Base-by-base conservation (phyloP, 2,329 filamentous ascomycete species). In the Pseudopyricularia cyperi region DNA sequence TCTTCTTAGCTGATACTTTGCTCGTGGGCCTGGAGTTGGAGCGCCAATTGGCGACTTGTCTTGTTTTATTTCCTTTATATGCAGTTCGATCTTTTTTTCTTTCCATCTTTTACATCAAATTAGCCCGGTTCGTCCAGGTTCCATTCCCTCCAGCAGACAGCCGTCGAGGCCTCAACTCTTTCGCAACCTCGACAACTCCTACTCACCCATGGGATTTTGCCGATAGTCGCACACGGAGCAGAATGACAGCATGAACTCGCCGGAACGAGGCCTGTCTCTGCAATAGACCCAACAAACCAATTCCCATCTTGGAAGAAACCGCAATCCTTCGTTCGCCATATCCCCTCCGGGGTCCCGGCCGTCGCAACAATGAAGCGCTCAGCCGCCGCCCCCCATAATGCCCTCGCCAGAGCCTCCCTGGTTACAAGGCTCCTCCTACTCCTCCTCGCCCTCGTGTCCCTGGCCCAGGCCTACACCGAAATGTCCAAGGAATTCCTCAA, bases 401-500 rank as follows among this genome's bases (percentile, higher is more conserved):
- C 39, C 19, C 39, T 44, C 39, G 14, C 11, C 39, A 14, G 17
- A 19, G 24, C 39, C 8, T 44, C 39, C 39, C 26, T 51, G 26
- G 26, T 14, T 3, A 51, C 44, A 3, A 30, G 32, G 8, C 51
- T 56, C n/a, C 49, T 53, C 30, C 48, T 63, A 47, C 50, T 62
- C 12, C 56, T 57, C n/a, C 52, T 66, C 53, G 54, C 57, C 47
- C 56, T 61, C 26, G 55, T 22, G 19, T 44, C 61, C 2, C 57
- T 58, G 17, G 42, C 55, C 12, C 17, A 44, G 22, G 62, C 62
- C 35, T 70, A 70, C 57, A 66, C 62, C 42, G 57, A 58, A 24
- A 70, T 91, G 48, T 85, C 85, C 11, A 81, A 89, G 62, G 71
- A 74, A 52, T 82, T 83, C 14, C 70, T 93, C 6, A 72, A 70